Conservation (phyloP, 192 early-diverging fungal species). For the Thamnidium elegans region DNA sequence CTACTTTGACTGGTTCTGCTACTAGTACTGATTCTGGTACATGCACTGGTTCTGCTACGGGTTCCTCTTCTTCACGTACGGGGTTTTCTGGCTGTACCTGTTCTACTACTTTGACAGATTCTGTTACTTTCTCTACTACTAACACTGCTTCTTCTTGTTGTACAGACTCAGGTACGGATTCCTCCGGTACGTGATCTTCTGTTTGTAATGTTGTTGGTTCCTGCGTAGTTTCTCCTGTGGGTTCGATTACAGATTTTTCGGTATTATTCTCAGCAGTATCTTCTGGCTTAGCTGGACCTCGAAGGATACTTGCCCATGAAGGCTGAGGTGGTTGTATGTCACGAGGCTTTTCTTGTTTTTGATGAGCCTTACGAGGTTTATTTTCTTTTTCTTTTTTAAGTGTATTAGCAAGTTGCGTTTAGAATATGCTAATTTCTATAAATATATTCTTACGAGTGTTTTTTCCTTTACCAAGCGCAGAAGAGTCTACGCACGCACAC, state of each 20-base stretch:
- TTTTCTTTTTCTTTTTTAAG: constrained; percentile 13
- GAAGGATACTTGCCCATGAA: constrained; percentile 34
- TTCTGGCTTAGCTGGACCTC: constrained; percentile 16
- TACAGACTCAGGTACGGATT: too few species aligned
- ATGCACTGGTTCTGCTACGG: background rate
- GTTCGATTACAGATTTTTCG: background rate
- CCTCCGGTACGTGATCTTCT: background rate
- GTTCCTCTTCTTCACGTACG: background rate
- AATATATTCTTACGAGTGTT: too few species aligned
- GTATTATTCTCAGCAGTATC: background rate
- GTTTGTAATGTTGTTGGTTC: background rate
- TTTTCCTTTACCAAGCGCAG: too few species aligned
- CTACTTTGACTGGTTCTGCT: background rate
- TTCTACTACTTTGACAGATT: too few species aligned
- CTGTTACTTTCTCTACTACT: too few species aligned
- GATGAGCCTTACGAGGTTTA: constrained; percentile 4
- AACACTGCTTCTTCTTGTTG: too few species aligned
- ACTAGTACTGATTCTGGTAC: background rate
- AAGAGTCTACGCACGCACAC: too few species aligned
- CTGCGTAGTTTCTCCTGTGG: background rate
- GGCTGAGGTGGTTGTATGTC: background rate
- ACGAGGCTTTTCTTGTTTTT: too few species aligned
- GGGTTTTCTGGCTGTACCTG: background rate
- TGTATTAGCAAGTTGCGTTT: background rate
- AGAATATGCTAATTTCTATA: background rate